Evolutionary conservation across 1,284 basidiomycete genomes (phyloP).

Genomic region (Trichosporon inkin): DNA sequence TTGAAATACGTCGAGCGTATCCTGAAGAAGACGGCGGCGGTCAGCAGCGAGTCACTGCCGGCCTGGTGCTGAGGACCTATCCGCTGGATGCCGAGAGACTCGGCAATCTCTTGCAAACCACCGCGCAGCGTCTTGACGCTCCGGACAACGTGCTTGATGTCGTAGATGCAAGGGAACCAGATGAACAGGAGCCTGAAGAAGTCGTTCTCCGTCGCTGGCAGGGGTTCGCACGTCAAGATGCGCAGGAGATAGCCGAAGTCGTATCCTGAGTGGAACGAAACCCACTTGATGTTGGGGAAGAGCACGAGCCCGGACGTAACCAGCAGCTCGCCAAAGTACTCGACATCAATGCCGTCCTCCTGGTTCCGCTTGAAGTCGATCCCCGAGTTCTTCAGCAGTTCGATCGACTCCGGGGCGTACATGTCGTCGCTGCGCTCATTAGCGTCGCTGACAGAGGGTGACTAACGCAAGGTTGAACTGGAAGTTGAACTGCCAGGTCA

Average conservation of each 20-base stretch:
- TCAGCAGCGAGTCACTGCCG: conserved; percentile 90
- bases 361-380: conserved; percentile 93
- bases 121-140: conserved; percentile 84
- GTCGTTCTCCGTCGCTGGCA: conserved; percentile 82
- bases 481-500: conserved; percentile 99
- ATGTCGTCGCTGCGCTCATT: conserved; percentile 73
- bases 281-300: conserved; percentile 87
- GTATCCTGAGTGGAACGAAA: conserved; percentile 99
- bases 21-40: conserved; percentile 91
- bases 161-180: conserved; percentile 97
- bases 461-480: conserved; percentile 80
- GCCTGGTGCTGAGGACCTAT: conserved; percentile 94
- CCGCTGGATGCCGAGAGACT: conserved; percentile 77
- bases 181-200: conserved; percentile 84
- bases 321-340: conserved; percentile 94
- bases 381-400: conserved; percentile 88
- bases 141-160: conserved; percentile 96
- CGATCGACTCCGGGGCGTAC: conserved; percentile 96
- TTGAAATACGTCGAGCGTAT: conserved; percentile 88
- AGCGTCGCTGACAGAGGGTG: neutral
- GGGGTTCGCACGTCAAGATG: conserved; percentile 78
- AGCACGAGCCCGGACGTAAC: conserved; percentile 94
- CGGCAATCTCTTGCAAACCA: conserved; percentile 91
- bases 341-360: conserved; percentile 84
- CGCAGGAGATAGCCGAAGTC: conserved; percentile 99